These are phyloP conservation scores for Nakazawaea anatomiae DNA, from an alignment of 805 yeast species.

Conservation along the genomic window DNA sequence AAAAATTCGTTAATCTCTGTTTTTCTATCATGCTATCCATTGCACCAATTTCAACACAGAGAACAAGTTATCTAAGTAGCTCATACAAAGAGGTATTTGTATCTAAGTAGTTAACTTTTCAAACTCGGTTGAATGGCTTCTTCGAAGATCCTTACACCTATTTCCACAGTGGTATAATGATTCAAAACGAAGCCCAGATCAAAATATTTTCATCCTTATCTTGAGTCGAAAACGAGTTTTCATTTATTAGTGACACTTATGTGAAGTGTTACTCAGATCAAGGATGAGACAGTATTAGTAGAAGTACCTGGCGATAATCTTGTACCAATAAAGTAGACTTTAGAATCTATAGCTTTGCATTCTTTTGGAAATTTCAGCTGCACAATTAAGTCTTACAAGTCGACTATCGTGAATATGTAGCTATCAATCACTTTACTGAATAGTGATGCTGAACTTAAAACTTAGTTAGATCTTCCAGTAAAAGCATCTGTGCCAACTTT, in stretches of 20 bases:
- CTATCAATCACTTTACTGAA: no score
- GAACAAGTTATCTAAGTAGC: background rate
- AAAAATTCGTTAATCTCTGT: background rate
- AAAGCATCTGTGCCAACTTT: no score
- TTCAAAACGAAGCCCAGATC: conserved; percentile 34
- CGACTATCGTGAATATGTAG: no score
- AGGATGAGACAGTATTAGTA: conserved; percentile 1
- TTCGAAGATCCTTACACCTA: conserved; percentile 32
- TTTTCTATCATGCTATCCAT: no score
- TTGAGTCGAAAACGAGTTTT: conserved; percentile 6
- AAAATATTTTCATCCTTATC: conserved; percentile 10
- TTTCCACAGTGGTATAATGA: conserved; percentile 25
- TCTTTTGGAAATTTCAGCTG: no score
- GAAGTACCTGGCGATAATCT: background rate
- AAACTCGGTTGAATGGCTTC: conserved; percentile 20
- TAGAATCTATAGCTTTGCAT: no score
- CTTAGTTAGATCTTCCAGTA: no score
- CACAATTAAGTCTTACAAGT: no score
- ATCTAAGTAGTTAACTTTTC: conserved; percentile 3
- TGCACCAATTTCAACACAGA: background rate
- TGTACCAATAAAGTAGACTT: no score
- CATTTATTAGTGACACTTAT: background rate
- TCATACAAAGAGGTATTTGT: background rate
- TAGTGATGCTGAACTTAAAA: no score
- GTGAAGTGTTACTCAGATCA: conserved; percentile 1